phyloP scores from a whole-genome alignment of 805 yeast species.

The Lipomyces sp. region DNA sequence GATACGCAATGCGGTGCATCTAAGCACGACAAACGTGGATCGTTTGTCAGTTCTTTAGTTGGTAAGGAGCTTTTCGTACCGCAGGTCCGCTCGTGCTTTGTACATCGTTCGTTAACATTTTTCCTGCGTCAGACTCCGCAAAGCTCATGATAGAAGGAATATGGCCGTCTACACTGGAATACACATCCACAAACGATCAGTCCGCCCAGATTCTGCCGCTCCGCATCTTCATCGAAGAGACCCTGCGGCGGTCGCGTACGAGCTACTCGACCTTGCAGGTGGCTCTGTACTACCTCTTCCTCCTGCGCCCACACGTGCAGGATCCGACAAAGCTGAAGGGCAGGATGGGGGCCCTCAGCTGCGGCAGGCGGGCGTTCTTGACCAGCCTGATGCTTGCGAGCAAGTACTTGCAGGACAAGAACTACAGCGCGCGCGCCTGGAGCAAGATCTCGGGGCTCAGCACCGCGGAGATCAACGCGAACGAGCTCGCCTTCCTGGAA shows the following conservation, averaged over 20 bases:
- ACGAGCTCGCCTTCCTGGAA: constrained; percentile 55
- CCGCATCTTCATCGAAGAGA: constrained; percentile 40
- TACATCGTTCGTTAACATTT: no score
- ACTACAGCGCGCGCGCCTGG: constrained; percentile 70
- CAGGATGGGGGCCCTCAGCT: constrained; percentile 32
- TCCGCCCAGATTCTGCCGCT: constrained; percentile 36
- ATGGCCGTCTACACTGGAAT: constrained; percentile 37
- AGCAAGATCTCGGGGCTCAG: constrained; percentile 66
- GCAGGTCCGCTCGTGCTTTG: no score
- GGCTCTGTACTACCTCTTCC: constrained; percentile 61
- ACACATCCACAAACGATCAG: constrained; percentile 7
- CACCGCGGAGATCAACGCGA: constrained; percentile 46
- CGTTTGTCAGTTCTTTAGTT: constrained; percentile 23
- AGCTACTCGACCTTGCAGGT: constrained; percentile 62
- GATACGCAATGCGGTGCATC: no score
- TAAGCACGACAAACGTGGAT: constrained; percentile 11
- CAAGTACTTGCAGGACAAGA: constrained; percentile 70
- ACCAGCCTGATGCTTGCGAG: constrained; percentile 67
- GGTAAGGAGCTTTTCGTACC: constrained; percentile 29
- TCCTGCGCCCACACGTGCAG: constrained; percentile 40
- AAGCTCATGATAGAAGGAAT: constrained; percentile 34
- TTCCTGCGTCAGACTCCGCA: constrained; percentile 32
- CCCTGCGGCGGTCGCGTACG: constrained; percentile 51
- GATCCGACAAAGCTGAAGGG: constrained; percentile 15
- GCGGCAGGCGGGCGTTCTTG: constrained; percentile 67